Percentiles rank a stretch among this genome's conserved stretches.
These are phyloP conservation scores for Chrysosporium keratinophilum DNA, from an alignment of 2,329 filamentous ascomycete species.

Conservation along the genomic window DNA sequence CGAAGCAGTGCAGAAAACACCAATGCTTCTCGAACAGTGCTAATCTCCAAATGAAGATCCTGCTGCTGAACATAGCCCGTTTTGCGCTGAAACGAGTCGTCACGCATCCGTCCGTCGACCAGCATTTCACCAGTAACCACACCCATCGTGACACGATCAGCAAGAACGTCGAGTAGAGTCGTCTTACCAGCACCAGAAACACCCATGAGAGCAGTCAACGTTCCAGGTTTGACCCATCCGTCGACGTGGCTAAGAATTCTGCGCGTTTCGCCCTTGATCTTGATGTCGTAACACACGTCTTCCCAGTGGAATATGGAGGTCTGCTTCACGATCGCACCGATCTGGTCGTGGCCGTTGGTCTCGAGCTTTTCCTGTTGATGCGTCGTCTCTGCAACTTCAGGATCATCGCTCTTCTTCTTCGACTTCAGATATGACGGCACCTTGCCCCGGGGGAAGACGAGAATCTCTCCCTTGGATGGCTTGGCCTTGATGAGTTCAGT, in stretches of 20 bases:
- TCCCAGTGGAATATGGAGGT: constrained; percentile 73
- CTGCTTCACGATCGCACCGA: constrained; percentile 15
- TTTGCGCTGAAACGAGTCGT: constrained; percentile 69
- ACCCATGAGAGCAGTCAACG: constrained; percentile 79
- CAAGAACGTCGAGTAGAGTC: constrained; percentile 75
- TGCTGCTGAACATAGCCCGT: constrained; percentile 73
- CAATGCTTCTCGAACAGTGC: constrained; percentile 79
- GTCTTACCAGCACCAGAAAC: constrained; percentile 92
- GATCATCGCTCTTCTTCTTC: constrained; percentile 12
- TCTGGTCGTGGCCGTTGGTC: constrained; percentile 26
- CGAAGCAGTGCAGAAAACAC: constrained; percentile 77
- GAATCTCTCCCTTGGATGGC: constrained; percentile 65
- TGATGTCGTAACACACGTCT: constrained; percentile 71
- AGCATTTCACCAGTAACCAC: constrained; percentile 79
- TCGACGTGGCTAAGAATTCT: constrained; percentile 76
- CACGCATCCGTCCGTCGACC: constrained; percentile 63
- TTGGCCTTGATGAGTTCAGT: constrained; percentile 53
- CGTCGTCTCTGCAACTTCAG: constrained; percentile 3
- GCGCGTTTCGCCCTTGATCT: constrained; percentile 64
- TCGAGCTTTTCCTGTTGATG: constrained; percentile 21
- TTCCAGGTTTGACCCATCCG: constrained; percentile 90
- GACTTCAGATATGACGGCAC: constrained; percentile 15
- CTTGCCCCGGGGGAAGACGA: constrained; percentile 63
- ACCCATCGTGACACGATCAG: constrained; percentile 78
- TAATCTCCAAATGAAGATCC: constrained; percentile 75